Evolutionary conservation across 169 alveolate species (phyloP).

Genomic region (Cryptosporidium felis): DNA sequence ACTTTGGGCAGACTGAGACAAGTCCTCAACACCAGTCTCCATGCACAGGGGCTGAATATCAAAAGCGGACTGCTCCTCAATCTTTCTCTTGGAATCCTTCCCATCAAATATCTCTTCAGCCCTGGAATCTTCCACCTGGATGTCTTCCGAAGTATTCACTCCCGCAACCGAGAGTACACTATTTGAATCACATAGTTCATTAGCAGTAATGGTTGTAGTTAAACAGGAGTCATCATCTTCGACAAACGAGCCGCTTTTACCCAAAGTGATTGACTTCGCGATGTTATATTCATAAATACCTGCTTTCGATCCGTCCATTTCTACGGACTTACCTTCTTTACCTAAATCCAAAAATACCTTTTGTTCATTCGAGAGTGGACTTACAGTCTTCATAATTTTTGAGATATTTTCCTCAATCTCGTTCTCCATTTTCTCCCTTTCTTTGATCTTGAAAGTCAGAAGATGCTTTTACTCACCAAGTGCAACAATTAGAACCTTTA

Average conservation of each 20-base stretch:
- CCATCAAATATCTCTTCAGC: neutral
- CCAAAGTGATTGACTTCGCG: conserved; percentile 20
- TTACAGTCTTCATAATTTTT: conserved; percentile 41
- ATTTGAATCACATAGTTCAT: conserved; percentile 65
- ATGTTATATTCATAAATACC: conserved; percentile 63
- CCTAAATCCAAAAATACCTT: conserved; percentile 16
- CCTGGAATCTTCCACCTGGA: conserved; percentile 15
- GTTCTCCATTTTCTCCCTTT: conserved; percentile 24
- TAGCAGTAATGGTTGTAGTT: conserved; percentile 65
- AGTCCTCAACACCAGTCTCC: conserved; percentile 3
- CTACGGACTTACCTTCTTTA: neutral
- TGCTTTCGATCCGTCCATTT: conserved; percentile 19
- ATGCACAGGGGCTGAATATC: conserved; percentile 46
- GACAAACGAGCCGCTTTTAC: conserved; percentile 18
- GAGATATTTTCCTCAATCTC: conserved; percentile 61
- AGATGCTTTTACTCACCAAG: no score
- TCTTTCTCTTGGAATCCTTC: conserved; percentile 15
- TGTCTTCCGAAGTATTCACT: conserved; percentile 10
- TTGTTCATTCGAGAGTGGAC: conserved; percentile 23
- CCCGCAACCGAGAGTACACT: conserved; percentile 65
- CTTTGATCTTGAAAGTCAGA: neutral
- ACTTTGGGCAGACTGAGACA: neutral
- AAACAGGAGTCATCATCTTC: conserved; percentile 69
- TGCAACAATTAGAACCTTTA: neutral
- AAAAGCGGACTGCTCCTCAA: conserved; percentile 66